Base-by-base conservation (phyloP, 1,284 basidiomycete genomes). In the Cutaneotrichosporon cyanovorans region DNA sequence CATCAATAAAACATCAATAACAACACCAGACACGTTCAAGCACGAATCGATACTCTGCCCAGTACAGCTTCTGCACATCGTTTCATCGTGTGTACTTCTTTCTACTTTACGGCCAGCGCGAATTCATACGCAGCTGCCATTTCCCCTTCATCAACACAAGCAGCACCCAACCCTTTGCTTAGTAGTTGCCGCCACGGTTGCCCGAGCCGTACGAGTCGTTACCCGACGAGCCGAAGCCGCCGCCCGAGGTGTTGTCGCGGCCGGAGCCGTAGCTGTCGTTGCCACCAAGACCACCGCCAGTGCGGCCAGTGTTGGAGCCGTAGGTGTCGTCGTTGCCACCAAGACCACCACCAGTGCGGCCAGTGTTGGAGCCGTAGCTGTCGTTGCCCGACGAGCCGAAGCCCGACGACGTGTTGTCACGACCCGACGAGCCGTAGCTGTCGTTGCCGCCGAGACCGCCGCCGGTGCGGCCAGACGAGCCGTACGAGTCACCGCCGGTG, bases 301-400 rank as follows among this genome's bases (percentile, higher is more conserved):
- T 8, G 35, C 35, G 30, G 21, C 31, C 19, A 2, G 19, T 16
- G n/a, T n/a, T n/a, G 20, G 40, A 42, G 44, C 32, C 43, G 43
- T 1, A 14, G 12, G 21, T 39, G 30, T 37, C 22, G 22, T 37
- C 19, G 14, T 16, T 14, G 35, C 18, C 21, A 5, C 19, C 28
- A 19, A 7, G 25, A 12, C 25, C 25, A 28, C 25, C 25, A 12
- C 25, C 25, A 9, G n/a, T n/a, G n/a, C n/a, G n/a, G n/a, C n/a
- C n/a, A n/a, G n/a, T n/a, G n/a, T n/a, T 34, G 7, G 38, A 47
- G 22, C 50, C 50, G 42, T 30, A 48, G 16, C 33, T 37, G 33
- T 47, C 37, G 42, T 40, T 14, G 28, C 47, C 32, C 8, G 35
- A 35, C 10, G 30, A 34, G 19, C 41, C 41, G 41, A 20, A 16